These are phyloP conservation scores for Pachysandra terminalis DNA, from an alignment of 164 flowering plant species.

Conservation along the genomic window DNA sequence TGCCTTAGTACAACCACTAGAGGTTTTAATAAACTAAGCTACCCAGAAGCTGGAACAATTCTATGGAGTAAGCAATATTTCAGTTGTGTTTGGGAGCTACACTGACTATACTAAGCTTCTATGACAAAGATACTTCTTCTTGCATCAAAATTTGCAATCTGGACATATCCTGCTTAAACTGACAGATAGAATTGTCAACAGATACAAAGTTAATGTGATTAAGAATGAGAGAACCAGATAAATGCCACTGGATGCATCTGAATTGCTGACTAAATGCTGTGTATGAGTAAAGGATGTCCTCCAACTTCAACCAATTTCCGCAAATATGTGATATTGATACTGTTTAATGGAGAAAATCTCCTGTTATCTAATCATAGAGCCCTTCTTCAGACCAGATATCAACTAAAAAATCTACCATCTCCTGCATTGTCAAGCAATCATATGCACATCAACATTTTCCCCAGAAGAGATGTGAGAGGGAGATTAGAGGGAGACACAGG, in stretches of 20 bases:
- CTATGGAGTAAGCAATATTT: no score
- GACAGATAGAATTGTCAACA: neutral
- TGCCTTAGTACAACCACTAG: no score
- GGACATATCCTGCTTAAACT: no score
- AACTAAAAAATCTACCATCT: constrained; percentile 71
- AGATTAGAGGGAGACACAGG: neutral
- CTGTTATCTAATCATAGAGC: constrained; percentile 30
- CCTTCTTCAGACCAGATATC: constrained; percentile 75
- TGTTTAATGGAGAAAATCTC: neutral
- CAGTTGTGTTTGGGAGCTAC: no score
- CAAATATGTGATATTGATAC: neutral
- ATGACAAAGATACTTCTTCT: no score
- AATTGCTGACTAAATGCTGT: constrained; percentile 7
- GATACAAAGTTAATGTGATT: neutral
- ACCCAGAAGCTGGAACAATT: no score
- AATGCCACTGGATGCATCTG: neutral
- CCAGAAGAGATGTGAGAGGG: neutral
- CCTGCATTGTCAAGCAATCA: constrained; percentile 38
- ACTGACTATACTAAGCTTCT: no score
- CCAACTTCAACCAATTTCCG: constrained; percentile 22
- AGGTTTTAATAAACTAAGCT: no score
- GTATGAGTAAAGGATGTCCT: constrained; percentile 6
- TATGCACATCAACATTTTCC: neutral
- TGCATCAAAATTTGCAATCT: no score
- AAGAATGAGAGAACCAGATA: neutral